Conservation (phyloP, 176 grass and related monocot genomes). For the Zizania latifolia region DNA sequence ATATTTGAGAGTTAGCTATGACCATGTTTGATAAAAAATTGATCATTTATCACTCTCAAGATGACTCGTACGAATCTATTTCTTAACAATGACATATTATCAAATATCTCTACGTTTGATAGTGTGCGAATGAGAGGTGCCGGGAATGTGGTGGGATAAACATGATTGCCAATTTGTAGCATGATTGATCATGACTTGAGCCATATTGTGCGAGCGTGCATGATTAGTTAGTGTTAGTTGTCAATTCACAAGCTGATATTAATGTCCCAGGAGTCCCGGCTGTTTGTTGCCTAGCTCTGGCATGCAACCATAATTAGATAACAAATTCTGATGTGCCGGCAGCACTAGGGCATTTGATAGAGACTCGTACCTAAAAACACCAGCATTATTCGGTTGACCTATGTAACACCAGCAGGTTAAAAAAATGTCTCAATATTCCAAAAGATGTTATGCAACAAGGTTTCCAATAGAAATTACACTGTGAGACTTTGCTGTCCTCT, state of each 20-base stretch:
- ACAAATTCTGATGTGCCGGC: neutral
- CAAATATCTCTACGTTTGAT: too few species aligned
- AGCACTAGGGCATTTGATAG: neutral
- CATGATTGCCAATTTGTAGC: too few species aligned
- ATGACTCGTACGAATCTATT: too few species aligned
- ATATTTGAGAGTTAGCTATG: neutral
- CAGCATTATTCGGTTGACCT: neutral
- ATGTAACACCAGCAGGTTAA: neutral
- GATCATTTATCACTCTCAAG: too few species aligned
- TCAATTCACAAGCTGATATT: neutral
- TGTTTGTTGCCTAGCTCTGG: neutral
- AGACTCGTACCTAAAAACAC: neutral
- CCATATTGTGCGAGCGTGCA: neutral
- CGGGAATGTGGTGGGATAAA: neutral
- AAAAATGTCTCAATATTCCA: neutral
- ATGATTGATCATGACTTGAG: neutral
- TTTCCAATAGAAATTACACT: neutral
- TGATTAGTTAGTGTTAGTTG: neutral
- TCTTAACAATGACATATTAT: too few species aligned
- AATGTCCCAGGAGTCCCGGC: neutral
- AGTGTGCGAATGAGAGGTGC: neutral
- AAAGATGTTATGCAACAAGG: neutral
- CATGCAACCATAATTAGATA: neutral
- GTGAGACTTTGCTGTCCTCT: neutral
- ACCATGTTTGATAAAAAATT: neutral